Percentiles rank a stretch among this genome's conserved stretches.
phyloP scores from a whole-genome alignment of 305 asterid species.

The Galium porrigens region DNA sequence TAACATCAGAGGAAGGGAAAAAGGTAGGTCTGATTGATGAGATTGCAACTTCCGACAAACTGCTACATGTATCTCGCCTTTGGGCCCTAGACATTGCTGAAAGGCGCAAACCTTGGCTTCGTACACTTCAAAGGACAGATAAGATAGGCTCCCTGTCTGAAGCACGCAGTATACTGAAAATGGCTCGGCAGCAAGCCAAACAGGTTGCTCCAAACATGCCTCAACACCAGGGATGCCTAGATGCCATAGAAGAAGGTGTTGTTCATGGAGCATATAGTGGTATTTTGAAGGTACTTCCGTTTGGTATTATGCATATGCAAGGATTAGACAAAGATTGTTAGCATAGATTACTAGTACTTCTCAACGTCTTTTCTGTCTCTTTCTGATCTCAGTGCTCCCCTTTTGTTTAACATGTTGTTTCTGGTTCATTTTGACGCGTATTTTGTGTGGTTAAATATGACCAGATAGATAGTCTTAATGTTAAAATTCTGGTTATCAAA shows the following conservation, averaged over 20 bases:
- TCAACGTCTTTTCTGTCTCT: not conserved
- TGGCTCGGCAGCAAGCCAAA: conserved; percentile 57
- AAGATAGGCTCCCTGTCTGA: conserved; percentile 65
- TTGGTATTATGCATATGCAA: not conserved
- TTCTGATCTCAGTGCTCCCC: too few relatives aligned
- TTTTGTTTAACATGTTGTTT: not conserved
- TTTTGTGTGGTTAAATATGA: not conserved
- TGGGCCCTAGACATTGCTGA: conserved; percentile 80
- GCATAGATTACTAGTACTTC: not conserved
- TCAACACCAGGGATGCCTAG: conserved; percentile 82
- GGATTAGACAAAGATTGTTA: not conserved
- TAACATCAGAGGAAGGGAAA: conserved; percentile 71
- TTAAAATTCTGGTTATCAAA: not conserved
- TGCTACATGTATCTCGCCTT: conserved; percentile 49
- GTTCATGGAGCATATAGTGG: conserved; percentile 81
- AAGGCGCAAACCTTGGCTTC: conserved; percentile 66
- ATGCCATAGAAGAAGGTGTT: conserved; percentile 74
- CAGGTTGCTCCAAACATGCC: conserved; percentile 56
- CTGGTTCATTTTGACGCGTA: not conserved
- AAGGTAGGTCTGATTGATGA: conserved; percentile 80
- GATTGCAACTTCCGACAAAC: conserved; percentile 50
- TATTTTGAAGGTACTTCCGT: conserved; percentile 49
- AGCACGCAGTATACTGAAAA: conserved; percentile 38
- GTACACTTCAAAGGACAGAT: conserved; percentile 65
- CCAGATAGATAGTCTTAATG: not conserved